Base-by-base conservation (phyloP, 257 asterid species). In the Nicotiana attenuata region DNA sequence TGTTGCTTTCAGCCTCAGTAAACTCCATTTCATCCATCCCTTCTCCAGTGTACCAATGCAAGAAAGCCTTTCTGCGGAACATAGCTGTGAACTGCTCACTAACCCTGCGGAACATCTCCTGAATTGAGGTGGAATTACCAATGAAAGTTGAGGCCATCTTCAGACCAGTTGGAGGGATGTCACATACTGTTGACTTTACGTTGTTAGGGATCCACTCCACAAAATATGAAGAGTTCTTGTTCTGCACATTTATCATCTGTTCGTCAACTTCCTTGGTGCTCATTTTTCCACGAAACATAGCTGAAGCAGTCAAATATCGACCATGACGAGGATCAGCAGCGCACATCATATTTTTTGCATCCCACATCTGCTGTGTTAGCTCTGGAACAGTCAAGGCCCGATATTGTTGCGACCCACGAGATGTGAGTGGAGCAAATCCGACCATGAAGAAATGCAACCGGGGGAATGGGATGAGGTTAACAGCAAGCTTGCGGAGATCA, bases 281-380 rank as follows among this genome's bases (percentile, higher is more conserved):
- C 80, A 75, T 75, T 57, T 75, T 75, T 26, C 80, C 80, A 24
- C 80, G 80, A 5, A 75, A 75, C 80, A 75, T 75, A 50, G 80
- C 80, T 50, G 80, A 75, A 75, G 80, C 80, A 75, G 80, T 75
- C 80, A 75, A 75, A 75, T 75, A 75, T 24, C 80, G 80, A 26
- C 80, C 80, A 75, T 75, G 80, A 75, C 80, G 80, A 75, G 80
- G 80, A 75, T 75, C 80, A 50, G 80, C 80, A 50, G 80, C 80
- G 14, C 80, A 75, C 80, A 75, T 75, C 80, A 75, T 75, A 26
- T 75, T 75, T 60, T 75, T 75, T 15, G 80, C 80, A 75, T 75
- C 80, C 80, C 80, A 75, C 80, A 75, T 75, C 63, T 75, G 80
- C 63, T 75, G 80, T 14, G 80, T 75, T 50, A 75, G 80, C 63